Conservation (phyloP, 805 yeast species). For the Cyberlindnera euphorbiiphila region DNA sequence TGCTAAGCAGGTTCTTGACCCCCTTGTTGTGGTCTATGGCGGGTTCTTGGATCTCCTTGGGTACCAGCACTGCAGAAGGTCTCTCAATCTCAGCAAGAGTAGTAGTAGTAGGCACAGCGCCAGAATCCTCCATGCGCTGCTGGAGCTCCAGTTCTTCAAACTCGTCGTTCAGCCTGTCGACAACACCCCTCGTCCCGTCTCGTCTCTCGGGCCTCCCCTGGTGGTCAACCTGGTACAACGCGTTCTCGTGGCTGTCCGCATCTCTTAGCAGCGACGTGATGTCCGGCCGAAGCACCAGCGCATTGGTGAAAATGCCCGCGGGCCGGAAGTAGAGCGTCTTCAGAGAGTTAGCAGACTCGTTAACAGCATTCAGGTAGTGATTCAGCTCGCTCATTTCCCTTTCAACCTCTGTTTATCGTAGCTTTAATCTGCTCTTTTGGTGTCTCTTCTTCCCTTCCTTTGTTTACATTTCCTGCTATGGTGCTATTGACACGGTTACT, state of each 20-base stretch:
- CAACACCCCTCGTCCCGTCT: slow-evolving; percentile 45
- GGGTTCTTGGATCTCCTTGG: slow-evolving; percentile 15
- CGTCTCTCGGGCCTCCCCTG: slow-evolving; percentile 40
- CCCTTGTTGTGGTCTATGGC: slow-evolving; percentile 23
- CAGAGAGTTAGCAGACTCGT: slow-evolving; percentile 18
- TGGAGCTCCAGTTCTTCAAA: slow-evolving; percentile 29
- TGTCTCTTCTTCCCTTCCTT: background rate
- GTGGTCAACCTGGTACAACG: slow-evolving; percentile 42
- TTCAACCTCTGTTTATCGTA: background rate
- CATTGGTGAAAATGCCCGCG: slow-evolving; percentile 65
- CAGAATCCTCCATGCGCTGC: slow-evolving; percentile 18
- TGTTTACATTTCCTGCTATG: too few relatives aligned
- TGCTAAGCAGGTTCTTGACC: slow-evolving; percentile 31
- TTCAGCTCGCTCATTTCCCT: slow-evolving; percentile 18
- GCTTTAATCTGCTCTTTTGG: background rate
- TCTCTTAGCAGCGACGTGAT: slow-evolving; percentile 59
- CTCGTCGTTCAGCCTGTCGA: slow-evolving; percentile 34
- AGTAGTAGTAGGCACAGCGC: too few relatives aligned
- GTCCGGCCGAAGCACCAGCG: slow-evolving; percentile 47
- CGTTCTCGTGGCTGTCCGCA: slow-evolving; percentile 48
- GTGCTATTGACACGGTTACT: too few relatives aligned
- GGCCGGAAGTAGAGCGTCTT: slow-evolving; percentile 42
- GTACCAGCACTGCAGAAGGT: slow-evolving; percentile 24
- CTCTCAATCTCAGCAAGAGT: slow-evolving; percentile 3
- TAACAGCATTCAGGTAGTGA: slow-evolving; percentile 10